Conservation (phyloP, 345 rosid genomes). For the Eucalyptus guilfoylei region DNA sequence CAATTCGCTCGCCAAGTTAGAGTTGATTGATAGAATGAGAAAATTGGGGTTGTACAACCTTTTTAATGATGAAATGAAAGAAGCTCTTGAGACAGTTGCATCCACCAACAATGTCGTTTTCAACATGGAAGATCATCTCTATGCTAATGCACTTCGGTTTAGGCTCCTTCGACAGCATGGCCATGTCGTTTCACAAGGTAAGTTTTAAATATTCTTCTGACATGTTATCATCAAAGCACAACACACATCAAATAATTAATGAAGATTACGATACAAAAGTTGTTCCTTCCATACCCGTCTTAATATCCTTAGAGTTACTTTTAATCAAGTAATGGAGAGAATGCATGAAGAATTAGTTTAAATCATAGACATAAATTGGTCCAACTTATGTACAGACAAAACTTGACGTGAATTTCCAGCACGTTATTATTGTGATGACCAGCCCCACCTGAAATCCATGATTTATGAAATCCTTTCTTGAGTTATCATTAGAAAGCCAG, state of each 20-base stretch:
- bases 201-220: background rate
- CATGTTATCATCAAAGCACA: background rate
- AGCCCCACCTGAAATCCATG: background rate
- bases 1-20: conserved; percentile 6
- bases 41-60: conserved; percentile 21
- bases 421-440: background rate
- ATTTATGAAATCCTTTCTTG: background rate
- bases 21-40: conserved; percentile 19
- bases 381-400: background rate
- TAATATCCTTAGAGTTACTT: background rate
- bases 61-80: conserved; percentile 14
- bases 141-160: conserved; percentile 20
- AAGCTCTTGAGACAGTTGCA: conserved; percentile 2
- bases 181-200: conserved; percentile 29
- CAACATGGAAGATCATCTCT: conserved; percentile 5
- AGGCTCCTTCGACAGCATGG: conserved; percentile 32
- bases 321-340: background rate
- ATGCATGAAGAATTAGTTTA: background rate
- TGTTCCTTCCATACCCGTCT: background rate
- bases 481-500: background rate
- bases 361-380: background rate
- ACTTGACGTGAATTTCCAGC: background rate
- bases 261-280: background rate
- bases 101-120: background rate
- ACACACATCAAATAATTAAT: background rate